Evolutionary conservation across 257 asterid genomes (phyloP).

Genomic region (Euphrasia confusa): DNA sequence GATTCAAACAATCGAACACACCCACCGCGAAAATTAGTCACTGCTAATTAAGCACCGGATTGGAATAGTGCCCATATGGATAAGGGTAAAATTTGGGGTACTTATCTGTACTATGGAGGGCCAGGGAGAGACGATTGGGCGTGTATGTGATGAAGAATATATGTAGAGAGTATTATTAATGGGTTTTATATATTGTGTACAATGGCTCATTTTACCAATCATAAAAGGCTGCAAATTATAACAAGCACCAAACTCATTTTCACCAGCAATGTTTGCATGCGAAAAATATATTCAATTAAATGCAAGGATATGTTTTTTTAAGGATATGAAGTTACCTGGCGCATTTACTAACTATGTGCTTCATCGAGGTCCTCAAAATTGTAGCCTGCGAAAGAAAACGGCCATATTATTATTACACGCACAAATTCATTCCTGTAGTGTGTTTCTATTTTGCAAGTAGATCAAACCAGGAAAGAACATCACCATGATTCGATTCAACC

Average conservation of each 20-base stretch:
- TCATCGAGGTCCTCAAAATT: constrained; percentile 6
- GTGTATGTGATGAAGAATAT: too few relatives aligned
- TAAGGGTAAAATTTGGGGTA: too few relatives aligned
- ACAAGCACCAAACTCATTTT: not conserved
- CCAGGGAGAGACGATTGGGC: too few relatives aligned
- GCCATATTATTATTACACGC: not conserved
- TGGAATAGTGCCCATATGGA: too few relatives aligned
- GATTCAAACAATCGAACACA: too few relatives aligned
- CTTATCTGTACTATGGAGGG: too few relatives aligned
- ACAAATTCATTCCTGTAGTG: not conserved
- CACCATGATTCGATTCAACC: not conserved
- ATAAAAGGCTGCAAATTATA: too few relatives aligned
- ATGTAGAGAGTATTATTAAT: too few relatives aligned
- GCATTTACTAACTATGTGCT: not conserved
- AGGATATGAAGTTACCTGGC: not conserved
- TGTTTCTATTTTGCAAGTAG: not conserved
- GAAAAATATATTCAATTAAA: not conserved
- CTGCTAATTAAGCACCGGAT: too few relatives aligned
- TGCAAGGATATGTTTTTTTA: not conserved
- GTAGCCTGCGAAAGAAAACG: constrained; percentile 20
- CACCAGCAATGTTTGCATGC: not conserved
- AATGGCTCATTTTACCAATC: not conserved
- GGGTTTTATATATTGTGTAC: too few relatives aligned
- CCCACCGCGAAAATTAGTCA: too few relatives aligned
- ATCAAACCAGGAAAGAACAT: not conserved